Base-by-base conservation (phyloP, 2,329 filamentous ascomycete genomes). In the Epichloe amarillans region DNA sequence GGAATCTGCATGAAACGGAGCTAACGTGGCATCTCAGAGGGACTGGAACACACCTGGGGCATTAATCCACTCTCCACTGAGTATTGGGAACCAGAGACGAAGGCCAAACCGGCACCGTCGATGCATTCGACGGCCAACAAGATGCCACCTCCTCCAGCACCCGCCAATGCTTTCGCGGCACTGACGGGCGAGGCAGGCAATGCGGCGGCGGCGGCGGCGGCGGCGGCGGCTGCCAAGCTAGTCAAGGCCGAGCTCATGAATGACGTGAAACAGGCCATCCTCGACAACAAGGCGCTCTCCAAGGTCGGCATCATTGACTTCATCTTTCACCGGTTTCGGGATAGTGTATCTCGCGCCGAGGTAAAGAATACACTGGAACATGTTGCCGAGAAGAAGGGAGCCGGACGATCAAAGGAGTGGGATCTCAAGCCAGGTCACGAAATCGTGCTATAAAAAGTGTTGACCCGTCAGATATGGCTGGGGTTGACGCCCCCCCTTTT, bases 31-130 rank as follows among this genome's bases (percentile, higher is more conserved):
- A 38, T 38, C n/a, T 35, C 38, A 76, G 74, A 72, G 50, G 62
- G 64, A 51, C 68, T 80, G 14, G 67, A 75, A 38, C 69, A 64
- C 67, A 82, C 67, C 46, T 64, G 65, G 46, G 63, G 67, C 7
- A 91, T 98, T 56, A 83, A 98, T 61, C 93, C 93, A 0, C 94
- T 91, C 62, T 90, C 88, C 0, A 80, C 80, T 0, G 66, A 72
- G 0, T 97, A 97, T 66, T 97, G 93, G 93, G 68, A 73, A 33
- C 56, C 68, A 2, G 70, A 71, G 51, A 61, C 60, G 17, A 69
- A 66, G 54, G 56, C 61, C 21, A 60, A 57, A 46, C 45, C 57
- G 10, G 56, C 50, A 6, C 53, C 51, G 33, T 23, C 48, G 23
- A 38, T 52, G 11, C 11, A n/a, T 5, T 59, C 63, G 15, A 51